Base-by-base conservation (phyloP, 192 early-diverging fungal genomes). In the Entomortierella chlamydospora region DNA sequence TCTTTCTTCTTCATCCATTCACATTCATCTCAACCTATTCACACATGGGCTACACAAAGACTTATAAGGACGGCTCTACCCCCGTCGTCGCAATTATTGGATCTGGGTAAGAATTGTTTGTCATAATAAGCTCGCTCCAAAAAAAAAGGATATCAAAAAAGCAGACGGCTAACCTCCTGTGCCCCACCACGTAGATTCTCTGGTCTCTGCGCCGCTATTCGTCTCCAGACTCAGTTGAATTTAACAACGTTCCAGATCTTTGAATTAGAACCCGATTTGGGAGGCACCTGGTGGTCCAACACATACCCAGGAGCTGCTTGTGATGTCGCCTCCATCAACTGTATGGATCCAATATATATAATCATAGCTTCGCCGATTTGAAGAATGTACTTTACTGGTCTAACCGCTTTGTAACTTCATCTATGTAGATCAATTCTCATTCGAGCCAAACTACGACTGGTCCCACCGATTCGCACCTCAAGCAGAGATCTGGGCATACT, bases 281-380 rank as follows among this genome's bases (percentile, higher is more conserved):
- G 87, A 12, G 87, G 87, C 25, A 87, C 85, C 13, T 89, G 87
- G 87, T 80, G 73, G 61, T 81, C 70, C 43, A 83, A 78, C 70
- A 82, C 78, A 2, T 85, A 83, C 37, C 84, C 86, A 12, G 85
- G 86, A 41, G 82, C 82, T 28, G 86, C 82, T 0, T 89, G 88
- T 58, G 88, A 89, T 74, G 81, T 89, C 10, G 73, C 74, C 15
- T 81, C 76, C 1, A 81, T 84, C 39, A 66, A 81, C 23, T 89
- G 87, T 72, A 81, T 57, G n/a, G 70, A 43, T 26, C 8, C 26
- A 13, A 3, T 26, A 3, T 6, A 9, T 11, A 26, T 54, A 26
- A 17, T 54, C 26, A 28, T 51, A 17, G 18, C 18, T 51, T n/a
- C 5, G 34, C 10, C 10, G 34, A 37, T 37, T 37, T 37, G 34